Evolutionary conservation across 148 eudicot genomes (phyloP).

Genomic region (Camellia granthamiana): DNA sequence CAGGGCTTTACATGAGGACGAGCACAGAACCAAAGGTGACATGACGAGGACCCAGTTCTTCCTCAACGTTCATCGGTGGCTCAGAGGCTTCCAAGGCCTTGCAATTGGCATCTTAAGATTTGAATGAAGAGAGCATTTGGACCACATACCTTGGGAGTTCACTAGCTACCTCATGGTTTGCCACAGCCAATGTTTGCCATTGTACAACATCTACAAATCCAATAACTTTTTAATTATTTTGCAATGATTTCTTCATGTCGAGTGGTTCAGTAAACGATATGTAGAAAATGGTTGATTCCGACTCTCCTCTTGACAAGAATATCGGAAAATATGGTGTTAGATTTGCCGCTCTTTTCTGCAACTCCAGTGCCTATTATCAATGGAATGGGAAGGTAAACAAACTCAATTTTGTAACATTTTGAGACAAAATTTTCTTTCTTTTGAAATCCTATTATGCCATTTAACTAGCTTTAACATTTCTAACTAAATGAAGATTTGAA

Average conservation of each 20-base stretch:
- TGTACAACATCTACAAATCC: too few relatives aligned
- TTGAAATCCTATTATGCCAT: conserved; percentile 11
- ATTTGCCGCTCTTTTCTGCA: conserved; percentile 56
- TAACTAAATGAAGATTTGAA: too few relatives aligned
- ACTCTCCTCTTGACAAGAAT: conserved; percentile 42
- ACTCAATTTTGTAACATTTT: too few relatives aligned
- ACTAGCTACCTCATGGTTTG: too few relatives aligned
- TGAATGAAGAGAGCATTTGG: conserved; percentile 28
- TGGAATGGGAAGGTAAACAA: conserved; percentile 56
- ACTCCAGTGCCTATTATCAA: conserved; percentile 46
- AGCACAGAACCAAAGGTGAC: too few relatives aligned
- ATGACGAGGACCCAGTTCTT: conserved; percentile 48
- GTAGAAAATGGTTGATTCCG: conserved; percentile 32
- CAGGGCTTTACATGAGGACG: conserved; percentile 73
- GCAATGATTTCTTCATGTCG: conserved; percentile 45
- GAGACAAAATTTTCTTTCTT: conserved; percentile 38
- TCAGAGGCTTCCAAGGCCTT: conserved; percentile 19
- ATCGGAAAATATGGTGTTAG: conserved; percentile 41
- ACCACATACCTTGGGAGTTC: too few relatives aligned
- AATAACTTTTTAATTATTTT: conserved; percentile 34
- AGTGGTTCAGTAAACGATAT: conserved; percentile 46
- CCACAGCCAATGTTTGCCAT: too few relatives aligned
- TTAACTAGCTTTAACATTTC: too few relatives aligned
- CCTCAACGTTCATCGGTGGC: conserved; percentile 36
- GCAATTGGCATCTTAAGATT: too few relatives aligned